Percentiles rank a stretch among this genome's conserved stretches.
These are phyloP conservation scores for Rhodotorula sp. DNA, from an alignment of 1,284 basidiomycete species.

Conservation along the genomic window DNA sequence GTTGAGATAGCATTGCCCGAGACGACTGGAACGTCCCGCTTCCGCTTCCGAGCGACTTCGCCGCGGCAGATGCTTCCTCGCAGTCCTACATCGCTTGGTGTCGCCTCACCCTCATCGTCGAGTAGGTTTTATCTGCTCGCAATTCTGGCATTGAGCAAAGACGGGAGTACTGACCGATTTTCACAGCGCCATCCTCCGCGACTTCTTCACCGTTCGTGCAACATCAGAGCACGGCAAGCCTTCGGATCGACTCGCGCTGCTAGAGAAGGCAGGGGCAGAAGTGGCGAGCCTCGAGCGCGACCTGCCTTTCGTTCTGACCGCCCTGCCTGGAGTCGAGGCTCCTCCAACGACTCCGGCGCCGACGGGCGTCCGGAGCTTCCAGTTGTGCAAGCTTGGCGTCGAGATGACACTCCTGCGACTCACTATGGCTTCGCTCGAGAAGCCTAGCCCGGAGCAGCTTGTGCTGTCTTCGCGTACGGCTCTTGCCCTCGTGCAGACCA, in stretches of 20 bases:
- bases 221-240: conserved; percentile 9
- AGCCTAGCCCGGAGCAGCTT: conserved; percentile 8
- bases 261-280: conserved; percentile 39
- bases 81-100: conserved; percentile 46
- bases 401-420: conserved; percentile 41
- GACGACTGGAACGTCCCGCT: conserved; percentile 44
- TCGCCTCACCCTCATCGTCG: conserved; percentile 42
- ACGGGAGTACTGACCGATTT: neutral
- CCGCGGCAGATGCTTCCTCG: conserved; percentile 33
- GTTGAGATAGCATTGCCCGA: conserved; percentile 9
- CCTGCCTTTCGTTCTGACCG: conserved; percentile 23
- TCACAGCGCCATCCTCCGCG: conserved; percentile 35
- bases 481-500: conserved; percentile 17
- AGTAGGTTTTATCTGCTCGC: conserved; percentile 25
- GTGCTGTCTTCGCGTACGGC: conserved; percentile 27
- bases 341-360: neutral
- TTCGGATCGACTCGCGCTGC: conserved; percentile 32
- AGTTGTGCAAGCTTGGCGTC: conserved; percentile 44
- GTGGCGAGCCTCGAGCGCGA: conserved; percentile 37
- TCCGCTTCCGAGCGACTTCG: conserved; percentile 44
- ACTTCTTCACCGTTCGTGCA: conserved; percentile 43
- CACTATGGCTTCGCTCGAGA: conserved; percentile 30
- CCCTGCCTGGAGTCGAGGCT: neutral
- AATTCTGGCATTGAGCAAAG: too few species aligned
- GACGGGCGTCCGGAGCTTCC: conserved; percentile 19